Percentiles rank a stretch among this genome's conserved stretches.
These are phyloP conservation scores for Cadophora sp. DNA, from an alignment of 2,329 filamentous ascomycete species.

Conservation along the genomic window DNA sequence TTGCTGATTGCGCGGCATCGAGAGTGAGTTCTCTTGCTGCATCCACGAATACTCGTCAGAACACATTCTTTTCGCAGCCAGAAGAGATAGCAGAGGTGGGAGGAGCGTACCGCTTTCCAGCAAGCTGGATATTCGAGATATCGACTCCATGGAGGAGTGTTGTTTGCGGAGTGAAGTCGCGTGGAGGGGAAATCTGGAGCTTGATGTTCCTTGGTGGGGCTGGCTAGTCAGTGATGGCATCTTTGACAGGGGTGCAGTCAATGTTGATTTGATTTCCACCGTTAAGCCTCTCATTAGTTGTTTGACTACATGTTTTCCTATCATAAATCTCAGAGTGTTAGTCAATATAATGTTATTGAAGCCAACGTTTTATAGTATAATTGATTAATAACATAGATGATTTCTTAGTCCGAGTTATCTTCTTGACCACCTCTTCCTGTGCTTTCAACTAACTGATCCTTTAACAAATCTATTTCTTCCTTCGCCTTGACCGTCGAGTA, in stretches of 20 bases:
- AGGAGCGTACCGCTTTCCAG: conserved; percentile 82
- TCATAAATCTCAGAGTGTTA: too few species aligned
- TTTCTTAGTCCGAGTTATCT: too few species aligned
- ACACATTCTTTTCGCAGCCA: conserved; percentile 6
- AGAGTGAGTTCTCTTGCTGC: conserved; percentile 94
- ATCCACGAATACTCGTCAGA: conserved; percentile 23
- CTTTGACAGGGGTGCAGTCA: background rate
- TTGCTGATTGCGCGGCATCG: conserved; percentile 91
- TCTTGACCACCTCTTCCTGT: conserved; percentile 20
- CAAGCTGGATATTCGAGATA: conserved; percentile 90
- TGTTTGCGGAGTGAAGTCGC: conserved; percentile 31
- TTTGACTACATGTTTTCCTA: too few species aligned
- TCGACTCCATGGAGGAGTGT: conserved; percentile 79
- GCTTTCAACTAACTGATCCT: conserved; percentile 24
- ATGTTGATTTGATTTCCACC: too few species aligned
- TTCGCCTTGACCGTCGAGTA: conserved; percentile 13
- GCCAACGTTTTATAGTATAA: too few species aligned
- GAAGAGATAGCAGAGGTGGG: conserved; percentile 9
- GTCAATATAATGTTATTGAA: too few species aligned
- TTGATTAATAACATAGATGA: too few species aligned
- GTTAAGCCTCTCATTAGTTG: too few species aligned
- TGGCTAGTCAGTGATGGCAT: conserved; percentile 2
- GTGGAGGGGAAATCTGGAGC: conserved; percentile 37
- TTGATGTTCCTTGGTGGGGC: conserved; percentile 22
- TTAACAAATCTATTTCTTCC: conserved; percentile 24